phyloP scores from a whole-genome alignment of 2,329 filamentous ascomycete species.

The Claviceps sorghi region DNA sequence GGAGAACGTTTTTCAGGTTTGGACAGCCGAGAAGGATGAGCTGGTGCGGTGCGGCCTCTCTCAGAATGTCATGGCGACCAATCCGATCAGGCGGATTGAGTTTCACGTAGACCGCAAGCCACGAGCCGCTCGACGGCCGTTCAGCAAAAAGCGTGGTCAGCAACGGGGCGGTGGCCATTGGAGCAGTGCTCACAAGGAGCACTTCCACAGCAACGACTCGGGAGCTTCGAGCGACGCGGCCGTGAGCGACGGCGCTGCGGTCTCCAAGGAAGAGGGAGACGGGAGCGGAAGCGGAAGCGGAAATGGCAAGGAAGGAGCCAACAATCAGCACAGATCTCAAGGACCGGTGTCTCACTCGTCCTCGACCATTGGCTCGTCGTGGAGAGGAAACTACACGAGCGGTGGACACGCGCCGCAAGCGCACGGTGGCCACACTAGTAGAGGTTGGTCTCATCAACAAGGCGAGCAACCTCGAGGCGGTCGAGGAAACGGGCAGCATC shows the following conservation, averaged over 20 bases:
- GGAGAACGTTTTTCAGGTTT: conserved; percentile 54
- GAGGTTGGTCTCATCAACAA: conserved; percentile 2
- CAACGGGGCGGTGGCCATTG: conserved; percentile 10
- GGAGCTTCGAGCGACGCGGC: conserved; percentile 1
- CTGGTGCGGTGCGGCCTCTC: conserved; percentile 41
- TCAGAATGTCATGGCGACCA: conserved; percentile 49
- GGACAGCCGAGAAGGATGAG: conserved; percentile 45
- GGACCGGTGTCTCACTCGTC: background rate
- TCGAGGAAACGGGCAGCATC: conserved; percentile 3
- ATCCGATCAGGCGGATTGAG: conserved; percentile 50
- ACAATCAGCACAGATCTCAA: background rate
- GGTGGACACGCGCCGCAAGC: background rate
- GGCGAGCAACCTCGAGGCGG: conserved; percentile 10
- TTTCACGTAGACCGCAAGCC: conserved; percentile 43
- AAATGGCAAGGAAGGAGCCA: background rate
- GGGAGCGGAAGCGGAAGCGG: background rate
- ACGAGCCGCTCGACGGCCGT: conserved; percentile 10
- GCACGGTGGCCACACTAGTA: background rate
- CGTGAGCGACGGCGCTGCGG: background rate
- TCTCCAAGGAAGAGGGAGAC: background rate
- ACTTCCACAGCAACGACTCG: background rate
- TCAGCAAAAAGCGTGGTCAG: conserved; percentile 12
- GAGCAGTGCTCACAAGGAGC: conserved; percentile 3
- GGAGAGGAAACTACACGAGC: conserved; percentile 2
- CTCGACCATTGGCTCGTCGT: background rate